phyloP scores from a whole-genome alignment of 495 filamentous ascomycete genomes.

The Talaromyces liani region DNA sequence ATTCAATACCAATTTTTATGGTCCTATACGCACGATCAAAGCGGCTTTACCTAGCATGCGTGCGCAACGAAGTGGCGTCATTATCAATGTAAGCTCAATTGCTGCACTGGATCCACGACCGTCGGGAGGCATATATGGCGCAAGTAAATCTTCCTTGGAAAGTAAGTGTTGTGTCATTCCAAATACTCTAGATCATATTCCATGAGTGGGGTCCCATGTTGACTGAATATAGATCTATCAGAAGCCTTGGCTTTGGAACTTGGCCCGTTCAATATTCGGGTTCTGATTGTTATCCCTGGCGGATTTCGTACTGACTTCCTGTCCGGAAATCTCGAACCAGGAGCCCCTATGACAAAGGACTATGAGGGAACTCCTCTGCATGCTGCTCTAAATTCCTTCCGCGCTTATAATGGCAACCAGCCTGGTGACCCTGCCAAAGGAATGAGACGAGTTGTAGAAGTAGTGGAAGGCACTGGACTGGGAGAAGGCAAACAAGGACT shows the following conservation, averaged over 20 bases:
- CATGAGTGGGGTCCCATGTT: neutral
- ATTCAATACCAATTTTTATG: conserved; percentile 45
- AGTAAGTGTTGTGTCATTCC: neutral
- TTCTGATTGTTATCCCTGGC: conserved; percentile 31
- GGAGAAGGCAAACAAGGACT: conserved; percentile 15
- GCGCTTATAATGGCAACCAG: conserved; percentile 22
- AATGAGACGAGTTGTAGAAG: conserved; percentile 34
- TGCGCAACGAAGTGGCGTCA: conserved; percentile 20
- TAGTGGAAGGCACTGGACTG: conserved; percentile 27
- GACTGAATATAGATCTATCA: conserved; percentile 4
- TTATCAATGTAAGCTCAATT: conserved; percentile 34
- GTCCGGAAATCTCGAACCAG: conserved; percentile 8
- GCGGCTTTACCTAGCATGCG: conserved; percentile 38
- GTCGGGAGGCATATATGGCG: neutral
- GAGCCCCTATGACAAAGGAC: conserved; percentile 18
- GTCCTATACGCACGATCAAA: conserved; percentile 31
- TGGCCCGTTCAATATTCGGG: conserved; percentile 20
- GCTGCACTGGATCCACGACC: neutral
- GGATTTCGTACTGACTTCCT: conserved; percentile 24
- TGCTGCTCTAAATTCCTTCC: conserved; percentile 19
- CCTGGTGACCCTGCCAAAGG: conserved; percentile 36
- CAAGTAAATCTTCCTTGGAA: neutral
- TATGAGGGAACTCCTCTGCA: conserved; percentile 25
- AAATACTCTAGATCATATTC: neutral
- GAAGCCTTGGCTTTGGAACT: conserved; percentile 19